These are phyloP conservation scores for Penicillium psychrofluorescens DNA, from an alignment of 495 filamentous ascomycete genomes.

Conservation along the genomic window DNA sequence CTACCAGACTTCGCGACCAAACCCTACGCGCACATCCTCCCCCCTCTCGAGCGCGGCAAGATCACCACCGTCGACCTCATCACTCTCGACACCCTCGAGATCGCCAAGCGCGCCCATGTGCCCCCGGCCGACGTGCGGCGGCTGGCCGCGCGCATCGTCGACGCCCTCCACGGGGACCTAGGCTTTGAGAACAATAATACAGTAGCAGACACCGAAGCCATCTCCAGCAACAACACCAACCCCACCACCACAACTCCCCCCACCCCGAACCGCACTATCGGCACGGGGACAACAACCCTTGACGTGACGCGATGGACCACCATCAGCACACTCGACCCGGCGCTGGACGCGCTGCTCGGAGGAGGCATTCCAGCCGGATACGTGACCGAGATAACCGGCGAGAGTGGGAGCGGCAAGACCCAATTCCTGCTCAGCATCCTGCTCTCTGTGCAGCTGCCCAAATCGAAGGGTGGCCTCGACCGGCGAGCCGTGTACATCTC, in stretches of 20 bases:
- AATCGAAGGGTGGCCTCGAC: conserved; percentile 55
- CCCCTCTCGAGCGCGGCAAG: conserved; percentile 65
- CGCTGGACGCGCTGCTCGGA: conserved; percentile 65
- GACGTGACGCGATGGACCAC: conserved; percentile 41
- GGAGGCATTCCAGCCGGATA: conserved; percentile 82
- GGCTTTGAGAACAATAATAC: conserved; percentile 30
- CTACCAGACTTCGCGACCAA: conserved; percentile 72
- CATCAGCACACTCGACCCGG: conserved; percentile 75
- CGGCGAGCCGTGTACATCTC: conserved; percentile 81
- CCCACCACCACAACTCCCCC: conserved; percentile 8
- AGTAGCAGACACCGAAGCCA: conserved; percentile 12
- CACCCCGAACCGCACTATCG: conserved; percentile 3
- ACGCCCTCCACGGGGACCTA: conserved; percentile 58
- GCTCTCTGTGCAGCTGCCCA: conserved; percentile 71
- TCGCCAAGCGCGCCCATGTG: conserved; percentile 79
- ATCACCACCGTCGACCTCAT: conserved; percentile 81
- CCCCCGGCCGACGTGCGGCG: conserved; percentile 72
- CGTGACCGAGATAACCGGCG: conserved; percentile 86
- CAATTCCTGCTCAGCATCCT: conserved; percentile 87
- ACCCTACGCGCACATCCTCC: conserved; percentile 64
- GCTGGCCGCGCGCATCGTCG: conserved; percentile 55
- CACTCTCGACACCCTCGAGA: conserved; percentile 71
- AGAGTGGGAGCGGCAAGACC: conserved; percentile 94
- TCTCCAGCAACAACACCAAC: conserved; percentile 20
- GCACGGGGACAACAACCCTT: conserved; percentile 21